Evolutionary conservation across 2,329 filamentous ascomycete genomes (phyloP), one percentile per base, ranked within the genome.

Genomic region (Clonostachys sp.): DNA sequence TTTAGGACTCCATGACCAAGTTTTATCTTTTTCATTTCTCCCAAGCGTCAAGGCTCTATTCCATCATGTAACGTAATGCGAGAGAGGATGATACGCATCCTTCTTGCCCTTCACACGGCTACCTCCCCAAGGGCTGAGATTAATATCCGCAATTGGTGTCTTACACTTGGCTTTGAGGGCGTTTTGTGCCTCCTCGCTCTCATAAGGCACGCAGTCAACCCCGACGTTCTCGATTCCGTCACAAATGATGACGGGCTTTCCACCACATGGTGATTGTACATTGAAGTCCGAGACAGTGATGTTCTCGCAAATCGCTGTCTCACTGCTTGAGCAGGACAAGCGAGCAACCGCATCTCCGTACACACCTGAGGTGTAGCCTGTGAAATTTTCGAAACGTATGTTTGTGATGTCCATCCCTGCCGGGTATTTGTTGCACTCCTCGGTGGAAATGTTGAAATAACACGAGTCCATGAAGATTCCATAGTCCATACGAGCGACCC

Each of bases 401-500:
- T 83, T 75, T 24, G 75, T 78, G 48, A 84, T 74, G 54, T 83
- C 77, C 53, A 83, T 79, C 8, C 68, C 66, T 0, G 77, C 80
- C 0, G 80, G 80, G 51, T 78, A 76, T 13, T 67, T 49, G 3
- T 73, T 70, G 54, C 80, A 84, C 3, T 71, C 69, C 1, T 71
- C 71, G 5, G 66, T 53, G 47, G 75, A 60, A 48, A 66, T 67
- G 62, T 83, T 75, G 61, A 83, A 83, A 61, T 84, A 84, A 62
- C 81, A 84, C 30, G 80, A 79, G 55, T 84, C 80, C 8, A 84
- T 64, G 35, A 81, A 77, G 18, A 81, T 69, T 0, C 77, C 72
- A 50, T 74, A 72, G 52, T 83, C 80, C 17, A 78, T 81, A 51
- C 80, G 78, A 17, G 76, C 77, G 39, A 80, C 71, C 61, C 73